phyloP scores from a whole-genome alignment of 2,329 filamentous ascomycete species.

The Coniochaeta sp. region DNA sequence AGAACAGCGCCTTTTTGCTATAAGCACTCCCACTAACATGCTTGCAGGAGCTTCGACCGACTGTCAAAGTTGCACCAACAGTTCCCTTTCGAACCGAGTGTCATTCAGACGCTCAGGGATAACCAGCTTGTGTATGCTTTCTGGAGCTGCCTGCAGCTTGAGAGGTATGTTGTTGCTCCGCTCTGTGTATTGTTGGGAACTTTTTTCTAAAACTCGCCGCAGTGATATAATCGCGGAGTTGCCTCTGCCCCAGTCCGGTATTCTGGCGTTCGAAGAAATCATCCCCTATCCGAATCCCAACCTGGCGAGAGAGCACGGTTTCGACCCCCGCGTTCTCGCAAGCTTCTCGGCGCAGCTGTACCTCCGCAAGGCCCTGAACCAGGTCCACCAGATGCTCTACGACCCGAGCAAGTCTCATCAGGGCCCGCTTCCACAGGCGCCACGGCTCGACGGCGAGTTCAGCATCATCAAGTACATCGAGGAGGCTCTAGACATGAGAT shows the following conservation, averaged over 20 bases:
- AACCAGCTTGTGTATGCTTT: slow-evolving; percentile 71
- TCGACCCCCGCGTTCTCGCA: slow-evolving; percentile 41
- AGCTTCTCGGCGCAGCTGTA: slow-evolving; percentile 59
- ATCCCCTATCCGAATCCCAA: slow-evolving; percentile 59
- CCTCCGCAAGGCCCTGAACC: slow-evolving; percentile 56
- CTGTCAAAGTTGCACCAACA: slow-evolving; percentile 32
- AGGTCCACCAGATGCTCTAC: slow-evolving; percentile 51
- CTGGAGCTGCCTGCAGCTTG: slow-evolving; percentile 90
- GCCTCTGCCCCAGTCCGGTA: slow-evolving; percentile 50
- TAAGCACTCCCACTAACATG: not conserved
- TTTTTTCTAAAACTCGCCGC: not conserved
- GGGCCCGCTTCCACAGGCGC: not conserved
- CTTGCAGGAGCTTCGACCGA: slow-evolving; percentile 39
- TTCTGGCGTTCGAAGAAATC: slow-evolving; percentile 52
- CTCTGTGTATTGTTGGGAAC: slow-evolving; percentile 7
- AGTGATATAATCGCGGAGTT: slow-evolving; percentile 91
- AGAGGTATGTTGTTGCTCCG: slow-evolving; percentile 51
- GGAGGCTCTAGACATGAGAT: slow-evolving; percentile 21
- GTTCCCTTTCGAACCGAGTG: slow-evolving; percentile 11
- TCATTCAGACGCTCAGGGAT: slow-evolving; percentile 36
- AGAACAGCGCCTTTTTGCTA: not conserved
- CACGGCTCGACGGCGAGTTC: slow-evolving; percentile 25
- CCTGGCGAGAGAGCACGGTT: slow-evolving; percentile 30
- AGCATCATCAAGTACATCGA: slow-evolving; percentile 36
- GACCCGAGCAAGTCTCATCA: slow-evolving; percentile 28